These are phyloP conservation scores for Suillus weaverae DNA, from an alignment of 768 basidiomycete species.

Conservation along the genomic window DNA sequence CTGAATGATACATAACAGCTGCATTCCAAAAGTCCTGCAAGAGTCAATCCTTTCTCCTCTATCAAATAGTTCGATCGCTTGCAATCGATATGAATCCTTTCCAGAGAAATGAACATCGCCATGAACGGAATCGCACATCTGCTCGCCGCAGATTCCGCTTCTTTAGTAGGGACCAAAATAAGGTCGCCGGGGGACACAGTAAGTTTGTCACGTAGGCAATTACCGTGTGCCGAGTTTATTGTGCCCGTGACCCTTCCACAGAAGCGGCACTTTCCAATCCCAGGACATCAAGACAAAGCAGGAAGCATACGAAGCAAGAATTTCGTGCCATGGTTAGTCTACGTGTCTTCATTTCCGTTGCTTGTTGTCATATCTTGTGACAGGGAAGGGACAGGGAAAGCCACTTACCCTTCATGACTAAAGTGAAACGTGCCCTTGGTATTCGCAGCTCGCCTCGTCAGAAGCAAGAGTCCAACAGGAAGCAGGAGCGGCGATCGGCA, in stretches of 20 bases:
- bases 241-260: conserved; percentile 24
- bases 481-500: neutral
- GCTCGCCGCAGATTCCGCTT: conserved; percentile 12
- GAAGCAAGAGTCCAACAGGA: neutral
- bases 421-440: conserved; percentile 51
- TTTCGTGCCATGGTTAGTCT: conserved; percentile 45
- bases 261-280: conserved; percentile 53
- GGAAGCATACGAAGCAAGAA: conserved; percentile 47
- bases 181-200: conserved; percentile 52
- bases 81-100: conserved; percentile 6
- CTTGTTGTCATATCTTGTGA: conserved; percentile 9
- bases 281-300: conserved; percentile 45
- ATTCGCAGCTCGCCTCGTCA: conserved; percentile 45
- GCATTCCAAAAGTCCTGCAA: neutral
- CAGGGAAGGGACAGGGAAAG: conserved; percentile 43
- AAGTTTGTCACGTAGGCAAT: conserved; percentile 19
- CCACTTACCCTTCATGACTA: conserved; percentile 52
- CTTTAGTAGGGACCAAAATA: conserved; percentile 37
- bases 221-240: neutral
- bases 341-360: conserved; percentile 5
- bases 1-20: neutral
- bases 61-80: neutral
- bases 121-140: neutral
- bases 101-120: neutral
- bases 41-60: neutral